Conservation (phyloP, 805 yeast species). For the Candida chilensis region DNA sequence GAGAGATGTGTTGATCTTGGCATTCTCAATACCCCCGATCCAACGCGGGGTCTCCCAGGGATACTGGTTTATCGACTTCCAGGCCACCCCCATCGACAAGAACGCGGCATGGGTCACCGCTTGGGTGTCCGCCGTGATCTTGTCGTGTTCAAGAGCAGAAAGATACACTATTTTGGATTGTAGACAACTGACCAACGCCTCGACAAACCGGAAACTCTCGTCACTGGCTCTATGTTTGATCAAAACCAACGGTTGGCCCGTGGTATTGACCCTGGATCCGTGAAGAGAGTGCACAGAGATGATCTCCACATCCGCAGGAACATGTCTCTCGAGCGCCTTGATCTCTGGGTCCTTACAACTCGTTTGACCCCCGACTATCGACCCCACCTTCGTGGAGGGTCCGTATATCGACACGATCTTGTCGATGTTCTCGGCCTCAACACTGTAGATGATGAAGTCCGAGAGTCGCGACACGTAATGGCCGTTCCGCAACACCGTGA, state of each 20-base stretch:
- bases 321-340: conserved; percentile 63
- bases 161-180: conserved; percentile 70
- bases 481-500: conserved; percentile 67
- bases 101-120: conserved; percentile 98
- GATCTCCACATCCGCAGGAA: conserved; percentile 77
- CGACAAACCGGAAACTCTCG: conserved; percentile 52
- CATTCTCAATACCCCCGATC: conserved; percentile 93
- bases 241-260: conserved; percentile 88
- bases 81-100: conserved; percentile 92
- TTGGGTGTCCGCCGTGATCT: conserved; percentile 95
- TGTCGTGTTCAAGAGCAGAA: conserved; percentile 84
- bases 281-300: conserved; percentile 87
- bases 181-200: conserved; percentile 57
- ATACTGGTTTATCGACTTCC: conserved; percentile 75
- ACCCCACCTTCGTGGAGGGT: conserved; percentile 79
- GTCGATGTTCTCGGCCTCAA: conserved; percentile 81
- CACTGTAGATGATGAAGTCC: conserved; percentile 83
- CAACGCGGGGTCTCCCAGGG: conserved; percentile 88
- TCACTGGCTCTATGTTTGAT: conserved; percentile 63
- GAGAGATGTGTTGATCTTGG: conserved; percentile 86
- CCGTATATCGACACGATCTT: conserved; percentile 71
- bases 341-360: conserved; percentile 92
- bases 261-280: conserved; percentile 85
- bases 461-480: conserved; percentile 72
- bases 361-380: conserved; percentile 97